Percentiles rank a stretch among this genome's conserved stretches.
Evolutionary conservation across 805 yeast genomes (phyloP).

Genomic region (Cyberlindnera veronae): DNA sequence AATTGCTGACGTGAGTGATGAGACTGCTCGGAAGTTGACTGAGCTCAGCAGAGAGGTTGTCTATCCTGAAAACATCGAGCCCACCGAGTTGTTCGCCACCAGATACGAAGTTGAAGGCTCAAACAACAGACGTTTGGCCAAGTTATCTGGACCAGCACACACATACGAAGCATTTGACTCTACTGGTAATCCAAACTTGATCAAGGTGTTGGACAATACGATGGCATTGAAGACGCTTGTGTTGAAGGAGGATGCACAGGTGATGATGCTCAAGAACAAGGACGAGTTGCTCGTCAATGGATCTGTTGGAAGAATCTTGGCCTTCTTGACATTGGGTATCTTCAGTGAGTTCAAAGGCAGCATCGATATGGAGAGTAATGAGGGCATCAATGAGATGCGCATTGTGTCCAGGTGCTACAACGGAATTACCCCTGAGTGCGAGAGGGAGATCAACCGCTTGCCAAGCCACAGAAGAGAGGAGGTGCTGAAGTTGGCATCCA

Average conservation of each 20-base stretch:
- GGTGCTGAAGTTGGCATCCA: constrained; percentile 19
- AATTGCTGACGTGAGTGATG: constrained; percentile 56
- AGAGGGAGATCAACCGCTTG: constrained; percentile 23
- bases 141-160: constrained; percentile 44
- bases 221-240: constrained; percentile 67
- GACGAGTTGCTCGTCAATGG: constrained; percentile 86
- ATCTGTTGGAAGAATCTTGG: constrained; percentile 69
- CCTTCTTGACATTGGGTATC: constrained; percentile 32
- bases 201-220: constrained; percentile 46
- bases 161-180: constrained; percentile 46
- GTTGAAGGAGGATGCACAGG: constrained; percentile 86
- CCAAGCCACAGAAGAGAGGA: constrained; percentile 11
- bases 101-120: constrained; percentile 81
- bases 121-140: constrained; percentile 49
- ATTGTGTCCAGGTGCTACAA: constrained; percentile 33
- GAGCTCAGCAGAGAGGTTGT: constrained; percentile 52
- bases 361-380: neutral
- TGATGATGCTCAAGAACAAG: constrained; percentile 84
- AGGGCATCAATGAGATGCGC: constrained; percentile 16
- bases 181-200: constrained; percentile 21
- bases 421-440: constrained; percentile 27
- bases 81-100: constrained; percentile 88
- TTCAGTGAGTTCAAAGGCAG: constrained; percentile 6
- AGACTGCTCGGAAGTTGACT: constrained; percentile 46
- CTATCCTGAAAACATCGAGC: constrained; percentile 73